Evolutionary conservation across 2,329 filamentous ascomycete genomes (phyloP), one percentile per base, ranked within the genome.

Genomic region (Macrophomina pseudophaseolina): DNA sequence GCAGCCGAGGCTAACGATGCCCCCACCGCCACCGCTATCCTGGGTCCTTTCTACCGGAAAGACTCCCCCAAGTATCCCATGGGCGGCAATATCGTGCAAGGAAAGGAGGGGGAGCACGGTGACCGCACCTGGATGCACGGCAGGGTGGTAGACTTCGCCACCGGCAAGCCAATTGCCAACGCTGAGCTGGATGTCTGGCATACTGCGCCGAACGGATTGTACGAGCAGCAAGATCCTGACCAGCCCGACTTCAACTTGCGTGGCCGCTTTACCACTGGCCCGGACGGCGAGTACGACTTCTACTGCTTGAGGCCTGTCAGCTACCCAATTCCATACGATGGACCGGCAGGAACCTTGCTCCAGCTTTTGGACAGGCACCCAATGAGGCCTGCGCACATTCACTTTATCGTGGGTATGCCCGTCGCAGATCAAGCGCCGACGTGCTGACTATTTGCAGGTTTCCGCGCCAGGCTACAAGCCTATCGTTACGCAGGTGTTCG

Each of bases 21-120:
- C 30, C 83, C 88, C 11, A 95, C 92, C 5, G 87, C 91, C 2
- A 91, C 91, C 4, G 88, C 92, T 48, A 93, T 97, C 70, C 85
- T 97, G 0, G 93, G 93, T 0, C 93, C 93, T 1, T 97, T 97
- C 81, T 96, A 91, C 87, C 86, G 91, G 5, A 84, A 87, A 51
- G 85, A 93, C 71, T 88, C 92, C 0, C 92, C 92, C 5, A 80
- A 85, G 67, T 85, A 89, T 54, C 80, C 87, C n/a, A 91, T 91
- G 74, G 92, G 91, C 59, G 86, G 84, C 53, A 88, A 83, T 72
- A 92, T 95, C 69, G 83, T 89, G 1, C 72, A 71, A 81, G 69
- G 85, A 33, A 79, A 82, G 4, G 72, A 80, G 3, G 71, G 70
- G 23, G 58, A 62, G 58, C 79, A 83, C 66, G 85, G 82, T 32